phyloP scores from a whole-genome alignment of 768 basidiomycete species.

The Auricularia cornea region DNA sequence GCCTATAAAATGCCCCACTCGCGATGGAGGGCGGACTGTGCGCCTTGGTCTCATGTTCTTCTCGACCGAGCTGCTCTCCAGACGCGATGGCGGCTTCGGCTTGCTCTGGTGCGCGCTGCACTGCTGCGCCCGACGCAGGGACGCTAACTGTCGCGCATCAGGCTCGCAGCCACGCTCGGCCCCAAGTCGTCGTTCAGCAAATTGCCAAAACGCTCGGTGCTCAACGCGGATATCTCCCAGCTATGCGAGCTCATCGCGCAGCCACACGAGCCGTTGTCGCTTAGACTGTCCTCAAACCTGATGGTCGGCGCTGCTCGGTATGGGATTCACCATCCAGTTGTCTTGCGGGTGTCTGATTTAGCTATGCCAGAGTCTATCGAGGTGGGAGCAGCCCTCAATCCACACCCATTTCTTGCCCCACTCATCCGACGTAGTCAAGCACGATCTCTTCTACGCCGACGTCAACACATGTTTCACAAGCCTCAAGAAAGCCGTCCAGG shows the following conservation, averaged over 20 bases:
- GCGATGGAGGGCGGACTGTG: neutral
- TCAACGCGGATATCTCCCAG: slow-evolving; percentile 73
- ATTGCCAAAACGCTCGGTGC: slow-evolving; percentile 72
- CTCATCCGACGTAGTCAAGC: slow-evolving; percentile 48
- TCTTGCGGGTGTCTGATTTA: slow-evolving; percentile 12
- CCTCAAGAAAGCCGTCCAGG: slow-evolving; percentile 70
- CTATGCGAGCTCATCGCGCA: slow-evolving; percentile 73
- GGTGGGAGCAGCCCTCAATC: slow-evolving; percentile 19
- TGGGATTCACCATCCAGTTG: slow-evolving; percentile 18
- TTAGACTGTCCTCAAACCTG: slow-evolving; percentile 79
- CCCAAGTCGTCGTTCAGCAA: slow-evolving; percentile 81
- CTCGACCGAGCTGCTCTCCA: slow-evolving; percentile 68
- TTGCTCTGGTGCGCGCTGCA: slow-evolving; percentile 59
- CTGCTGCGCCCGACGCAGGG: too few species aligned
- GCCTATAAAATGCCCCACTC: neutral
- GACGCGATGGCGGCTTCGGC: slow-evolving; percentile 81
- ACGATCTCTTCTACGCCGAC: slow-evolving; percentile 75
- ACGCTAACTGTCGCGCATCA: slow-evolving; percentile 21
- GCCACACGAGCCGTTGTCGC: slow-evolving; percentile 78
- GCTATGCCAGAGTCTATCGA: slow-evolving; percentile 37
- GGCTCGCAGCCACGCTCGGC: slow-evolving; percentile 88
- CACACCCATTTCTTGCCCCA: neutral
- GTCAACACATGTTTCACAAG: slow-evolving; percentile 69
- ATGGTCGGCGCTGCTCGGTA: slow-evolving; percentile 87
- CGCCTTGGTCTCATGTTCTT: slow-evolving; percentile 61